Base-by-base conservation (phyloP, 257 asterid genomes). In the Penstemon newberryi region DNA sequence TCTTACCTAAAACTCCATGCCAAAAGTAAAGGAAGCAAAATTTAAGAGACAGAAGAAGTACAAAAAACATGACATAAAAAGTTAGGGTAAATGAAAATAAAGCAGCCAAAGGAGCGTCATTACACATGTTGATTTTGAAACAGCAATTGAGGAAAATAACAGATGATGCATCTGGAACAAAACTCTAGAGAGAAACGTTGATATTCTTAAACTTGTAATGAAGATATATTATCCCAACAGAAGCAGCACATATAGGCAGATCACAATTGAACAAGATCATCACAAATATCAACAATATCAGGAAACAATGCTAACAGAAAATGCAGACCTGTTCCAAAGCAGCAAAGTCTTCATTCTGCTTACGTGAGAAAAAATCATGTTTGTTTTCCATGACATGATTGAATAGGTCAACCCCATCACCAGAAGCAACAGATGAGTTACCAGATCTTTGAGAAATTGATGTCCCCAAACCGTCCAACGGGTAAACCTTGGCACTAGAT, bases 301-400 rank as follows among this genome's bases (percentile, higher is more conserved):
- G 4, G 10, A 66, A 63, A 62, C 3, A 53, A 64, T 25, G 45
- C 60, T 41, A 71, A 63, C 65, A 59, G 63, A 62, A 54, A 47
- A 39, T 55, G 74, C 50, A 56, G 74, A 94, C 99, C 99, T 94
- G 97, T 82, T 94, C 99, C 71, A 94, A 74, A 39, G 95, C 91
- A 76, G 92, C 86, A 83, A 94, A 94, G 72, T 87, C 97, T 66
- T 94, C 97, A 63, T 91, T 83, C 76, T 87, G 95, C 79, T 82
- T 89, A 74, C 70, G 92, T 3, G 85, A 69, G 75, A 83, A 74
- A 56, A 82, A 78, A 33, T 75, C 76, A 18, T 79, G 80, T 65
- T 70, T 87, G 67, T 62, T 76, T 46, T 78, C 89, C 6, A 56
- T 59, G 39, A 56, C 78, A 79, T 84, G 83, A 75, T 72, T 85